Evolutionary conservation across 345 rosid species (phyloP), one percentile per base, ranked within the genome.

Genomic region (Trapa bicornis): DNA sequence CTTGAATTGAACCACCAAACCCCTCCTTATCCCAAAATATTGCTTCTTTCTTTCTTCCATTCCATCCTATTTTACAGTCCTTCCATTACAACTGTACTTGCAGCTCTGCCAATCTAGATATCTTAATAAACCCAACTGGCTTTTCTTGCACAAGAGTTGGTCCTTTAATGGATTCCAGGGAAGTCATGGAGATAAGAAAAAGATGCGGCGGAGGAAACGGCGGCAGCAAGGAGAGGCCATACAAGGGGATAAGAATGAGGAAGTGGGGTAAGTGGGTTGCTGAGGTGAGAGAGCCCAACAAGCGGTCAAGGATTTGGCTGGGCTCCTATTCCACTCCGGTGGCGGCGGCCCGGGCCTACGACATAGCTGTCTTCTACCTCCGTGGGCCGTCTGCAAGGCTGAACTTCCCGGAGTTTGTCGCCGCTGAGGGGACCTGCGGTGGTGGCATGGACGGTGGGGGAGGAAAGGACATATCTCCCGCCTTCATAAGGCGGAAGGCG

Each of bases 201-300:
- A 75, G 68, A 11, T 45, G 45, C 9, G 38, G 68, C 43, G 67
- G 22, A 61, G 68, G 54, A 41, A 54, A 63, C 68, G 74, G 47
- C 43, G 57, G 37, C 57, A 65, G 64, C n/a, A 69, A 75, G 35
- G 91, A 82, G 67, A 79, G 87, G 71, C 85, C 78, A 2, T 94
- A 82, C 76, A 94, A 94, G 73, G 99, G 99, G 63, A 94, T 94
- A 73, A 86, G 99, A 90, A 94, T 94, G 99, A 83, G 99, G 77
- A 94, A 94, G 86, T 94, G 99, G 99, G 99, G 99, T 0, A 94
- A 94, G 75, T 94, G 99, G 99, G 99, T 94, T 22, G 99, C 99
- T 2, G 99, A 94, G 93, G 89, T 94, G 61, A 75, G 99, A 43
- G 99, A 94, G 77, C 99, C 99, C 0, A 94, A 94, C 70, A 94